Base-by-base conservation (phyloP, 2,329 filamentous ascomycete genomes). In the Coniochaeta prunicola region DNA sequence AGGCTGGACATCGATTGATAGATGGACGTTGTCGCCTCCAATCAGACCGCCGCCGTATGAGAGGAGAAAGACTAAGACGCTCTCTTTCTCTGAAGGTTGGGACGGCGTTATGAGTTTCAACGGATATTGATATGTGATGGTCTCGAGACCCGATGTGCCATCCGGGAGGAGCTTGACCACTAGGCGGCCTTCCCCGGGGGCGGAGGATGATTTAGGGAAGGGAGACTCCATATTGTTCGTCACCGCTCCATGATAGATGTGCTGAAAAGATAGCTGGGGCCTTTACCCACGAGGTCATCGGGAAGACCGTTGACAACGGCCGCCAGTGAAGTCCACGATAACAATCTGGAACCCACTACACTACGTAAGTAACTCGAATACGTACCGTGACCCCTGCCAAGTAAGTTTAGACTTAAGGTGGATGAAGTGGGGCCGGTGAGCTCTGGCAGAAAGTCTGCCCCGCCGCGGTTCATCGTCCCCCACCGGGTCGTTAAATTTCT, bases 41-140 rank as follows among this genome's bases (percentile, higher is more conserved):
- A 99, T 90, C 15, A 99, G 84, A 1, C 94, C 94, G 48, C 94
- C 94, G 56, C 94, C 94, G 70, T 97, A 99, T 0, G 92, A 96
- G 55, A 99, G 81, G 38, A 97, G 80, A 70, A 96, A 97, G 42
- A 96, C 86, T 33, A 94, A 84, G 9, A 92, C 81, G 59, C 90
- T 90, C 63, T 82, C 80, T 59, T 86, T 81, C 42, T 82, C 77
- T 54, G 81, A 79, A 6, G 86, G 78, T 12, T 88, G 84, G 15
- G 87, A 81, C 1, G 93, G 91, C 0, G 92, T 89, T 62, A 99
- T 90, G 59, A 99, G 83, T 73, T 99, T 99, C 53, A 99, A 81
- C 1, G 94, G 94, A 68, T 97, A 99, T 71, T 96, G 91, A 71
- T 96, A 97, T 36, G 87, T 87, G 64, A 96, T 83, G 33, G 81